Evolutionary conservation across 2,329 filamentous ascomycete genomes (phyloP).

Genomic region (Botrytis galanthina): DNA sequence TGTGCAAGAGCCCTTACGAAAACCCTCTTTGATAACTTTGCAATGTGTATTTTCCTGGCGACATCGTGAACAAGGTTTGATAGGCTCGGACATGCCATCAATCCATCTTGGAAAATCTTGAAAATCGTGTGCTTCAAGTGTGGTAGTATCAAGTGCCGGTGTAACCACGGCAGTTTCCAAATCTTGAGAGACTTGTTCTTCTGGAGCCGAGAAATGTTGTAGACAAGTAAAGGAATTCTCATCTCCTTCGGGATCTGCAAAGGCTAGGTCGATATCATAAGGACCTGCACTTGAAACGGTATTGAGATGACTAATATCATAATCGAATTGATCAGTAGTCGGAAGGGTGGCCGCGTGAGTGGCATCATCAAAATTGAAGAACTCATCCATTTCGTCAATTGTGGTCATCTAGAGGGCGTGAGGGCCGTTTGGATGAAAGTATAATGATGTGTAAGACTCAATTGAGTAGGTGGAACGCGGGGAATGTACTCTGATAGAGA

Average conservation of each 20-base stretch:
- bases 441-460: background rate
- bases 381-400: conserved; percentile 54
- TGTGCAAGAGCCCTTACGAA: conserved; percentile 59
- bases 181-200: conserved; percentile 36
- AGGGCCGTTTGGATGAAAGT: background rate
- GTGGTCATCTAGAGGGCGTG: conserved; percentile 40
- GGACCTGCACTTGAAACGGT: conserved; percentile 30
- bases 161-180: conserved; percentile 27
- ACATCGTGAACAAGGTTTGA: conserved; percentile 52
- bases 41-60: conserved; percentile 53
- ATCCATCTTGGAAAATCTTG: conserved; percentile 40
- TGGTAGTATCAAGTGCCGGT: conserved; percentile 38
- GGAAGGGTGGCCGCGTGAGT: conserved; percentile 35
- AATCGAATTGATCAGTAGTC: conserved; percentile 11
- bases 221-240: conserved; percentile 60
- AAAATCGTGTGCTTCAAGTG: conserved; percentile 45
- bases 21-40: conserved; percentile 59
- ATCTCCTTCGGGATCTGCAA: conserved; percentile 56
- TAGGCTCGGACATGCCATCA: conserved; percentile 34
- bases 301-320: conserved; percentile 13
- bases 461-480: background rate
- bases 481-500: background rate
- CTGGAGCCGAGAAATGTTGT: conserved; percentile 52
- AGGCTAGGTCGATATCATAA: conserved; percentile 50
- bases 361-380: conserved; percentile 61